Percentiles rank a stretch among this genome's conserved stretches.
Conservation (phyloP, 2,329 filamentous ascomycete species). For the Diaporthe caulivora region DNA sequence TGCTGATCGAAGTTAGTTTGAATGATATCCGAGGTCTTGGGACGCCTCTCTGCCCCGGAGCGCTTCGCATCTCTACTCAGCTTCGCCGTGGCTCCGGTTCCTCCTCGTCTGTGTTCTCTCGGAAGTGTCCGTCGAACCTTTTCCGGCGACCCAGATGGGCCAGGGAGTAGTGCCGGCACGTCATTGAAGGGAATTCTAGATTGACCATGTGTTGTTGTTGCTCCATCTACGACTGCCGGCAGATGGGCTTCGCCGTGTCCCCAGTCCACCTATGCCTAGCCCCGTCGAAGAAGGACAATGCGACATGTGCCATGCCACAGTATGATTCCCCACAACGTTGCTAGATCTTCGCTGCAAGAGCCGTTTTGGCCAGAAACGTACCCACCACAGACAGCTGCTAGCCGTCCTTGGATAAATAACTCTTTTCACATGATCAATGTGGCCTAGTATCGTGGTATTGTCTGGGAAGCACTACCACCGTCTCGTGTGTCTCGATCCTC, state of each 20-base stretch:
- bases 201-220: constrained; percentile 18
- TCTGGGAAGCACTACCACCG: not conserved
- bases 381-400: constrained; percentile 23
- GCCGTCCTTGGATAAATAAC: constrained; percentile 15
- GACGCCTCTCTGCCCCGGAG: not conserved
- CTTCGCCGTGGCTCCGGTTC: not conserved
- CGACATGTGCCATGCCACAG: constrained; percentile 37
- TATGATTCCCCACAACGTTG: constrained; percentile 36
- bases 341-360: constrained; percentile 27
- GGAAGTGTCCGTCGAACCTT: constrained; percentile 5
- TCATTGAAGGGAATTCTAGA: constrained; percentile 5
- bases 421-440: constrained; percentile 14
- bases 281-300: constrained; percentile 36
- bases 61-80: constrained; percentile 12
- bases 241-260: constrained; percentile 30
- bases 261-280: constrained; percentile 25
- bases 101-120: not conserved
- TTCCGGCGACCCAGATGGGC: not conserved
- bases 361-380: constrained; percentile 20
- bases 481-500: not conserved
- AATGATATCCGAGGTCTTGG: constrained; percentile 8
- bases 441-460: constrained; percentile 15
- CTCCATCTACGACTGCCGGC: constrained; percentile 32
- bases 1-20: constrained; percentile 18
- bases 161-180: not conserved